A percentile compares a stretch with the other conserved stretches of the same genome.
Conservation (phyloP, 2,329 filamentous ascomycete genomes). For the Arthrocladium fulminans region DNA sequence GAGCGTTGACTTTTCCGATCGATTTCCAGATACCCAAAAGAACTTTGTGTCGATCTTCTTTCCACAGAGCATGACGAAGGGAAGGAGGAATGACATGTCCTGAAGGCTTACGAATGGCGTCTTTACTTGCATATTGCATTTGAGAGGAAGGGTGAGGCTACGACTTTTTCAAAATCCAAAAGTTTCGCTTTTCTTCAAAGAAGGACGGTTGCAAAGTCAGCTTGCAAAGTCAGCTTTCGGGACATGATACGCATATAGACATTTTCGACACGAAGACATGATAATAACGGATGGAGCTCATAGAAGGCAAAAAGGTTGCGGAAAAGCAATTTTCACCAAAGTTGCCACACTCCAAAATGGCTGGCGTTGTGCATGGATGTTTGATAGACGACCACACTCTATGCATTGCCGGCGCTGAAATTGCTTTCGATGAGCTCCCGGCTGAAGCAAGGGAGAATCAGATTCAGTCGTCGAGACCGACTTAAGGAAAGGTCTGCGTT, state of each 20-base stretch:
- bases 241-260: constrained; percentile 23
- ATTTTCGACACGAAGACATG: constrained; percentile 22
- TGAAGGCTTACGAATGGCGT: constrained; percentile 10
- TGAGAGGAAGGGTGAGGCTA: constrained; percentile 6
- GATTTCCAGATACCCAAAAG: constrained; percentile 40
- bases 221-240: constrained; percentile 11
- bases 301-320: constrained; percentile 6
- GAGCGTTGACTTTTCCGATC: constrained; percentile 42
- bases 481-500: constrained; percentile 20
- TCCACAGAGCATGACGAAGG: constrained; percentile 13
- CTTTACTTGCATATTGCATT: constrained; percentile 6
- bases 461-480: constrained; percentile 1
- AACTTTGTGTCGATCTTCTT: constrained; percentile 32
- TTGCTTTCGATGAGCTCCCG: constrained; percentile 16
- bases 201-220: constrained; percentile 6
- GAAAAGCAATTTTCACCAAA: constrained; percentile 9
- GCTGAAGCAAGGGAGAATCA: not conserved
- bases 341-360: constrained; percentile 3
- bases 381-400: constrained; percentile 1
- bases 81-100: constrained; percentile 23
- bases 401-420: constrained; percentile 9
- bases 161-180: constrained; percentile 15
- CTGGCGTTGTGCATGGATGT: constrained; percentile 7
- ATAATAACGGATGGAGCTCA: constrained; percentile 14
- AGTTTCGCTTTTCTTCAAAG: constrained; percentile 21